Conservation (phyloP, 129 eudicot species). For the Dittrichia graveolens region DNA sequence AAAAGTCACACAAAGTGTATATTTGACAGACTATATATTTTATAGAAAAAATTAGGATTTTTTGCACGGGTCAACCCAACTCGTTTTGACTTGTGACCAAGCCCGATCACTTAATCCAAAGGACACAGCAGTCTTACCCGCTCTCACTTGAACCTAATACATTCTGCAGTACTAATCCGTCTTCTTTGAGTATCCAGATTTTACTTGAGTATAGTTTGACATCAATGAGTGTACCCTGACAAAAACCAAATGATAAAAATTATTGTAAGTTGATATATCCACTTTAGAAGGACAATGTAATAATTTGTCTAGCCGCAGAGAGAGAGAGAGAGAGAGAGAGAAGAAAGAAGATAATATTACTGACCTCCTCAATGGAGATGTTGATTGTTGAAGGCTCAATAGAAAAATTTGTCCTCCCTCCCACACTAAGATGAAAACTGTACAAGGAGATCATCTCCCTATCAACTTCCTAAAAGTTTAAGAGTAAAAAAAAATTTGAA, state of each 20-base stretch:
- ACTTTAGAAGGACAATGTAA: no score
- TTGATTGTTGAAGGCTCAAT: conserved; percentile 54
- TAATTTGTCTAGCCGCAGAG: no score
- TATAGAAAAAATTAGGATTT: not conserved
- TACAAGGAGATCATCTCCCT: conserved; percentile 51
- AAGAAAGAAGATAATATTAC: conserved; percentile 13
- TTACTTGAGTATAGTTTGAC: conserved; percentile 65
- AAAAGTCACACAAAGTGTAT: not conserved
- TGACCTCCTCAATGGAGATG: conserved; percentile 70
- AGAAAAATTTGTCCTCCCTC: conserved; percentile 50
- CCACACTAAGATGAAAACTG: conserved; percentile 47
- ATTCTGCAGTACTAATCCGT: conserved; percentile 56
- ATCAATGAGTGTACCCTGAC: conserved; percentile 68
- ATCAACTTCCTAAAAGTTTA: conserved; percentile 51
- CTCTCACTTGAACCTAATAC: conserved; percentile 32
- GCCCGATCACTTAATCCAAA: not conserved
- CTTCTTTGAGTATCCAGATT: conserved; percentile 81
- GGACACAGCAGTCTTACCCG: conserved; percentile 46
- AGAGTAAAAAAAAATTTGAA: not conserved
- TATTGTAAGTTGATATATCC: not conserved
- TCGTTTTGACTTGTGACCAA: no score
- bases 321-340: no score
- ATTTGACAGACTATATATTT: not conserved
- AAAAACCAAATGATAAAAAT: conserved; percentile 17
- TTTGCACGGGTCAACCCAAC: not conserved